A percentile compares a stretch with the other conserved stretches of the same genome.
These are phyloP conservation scores for Ogataea paraovalis DNA, from an alignment of 805 yeast genomes.

Conservation along the genomic window DNA sequence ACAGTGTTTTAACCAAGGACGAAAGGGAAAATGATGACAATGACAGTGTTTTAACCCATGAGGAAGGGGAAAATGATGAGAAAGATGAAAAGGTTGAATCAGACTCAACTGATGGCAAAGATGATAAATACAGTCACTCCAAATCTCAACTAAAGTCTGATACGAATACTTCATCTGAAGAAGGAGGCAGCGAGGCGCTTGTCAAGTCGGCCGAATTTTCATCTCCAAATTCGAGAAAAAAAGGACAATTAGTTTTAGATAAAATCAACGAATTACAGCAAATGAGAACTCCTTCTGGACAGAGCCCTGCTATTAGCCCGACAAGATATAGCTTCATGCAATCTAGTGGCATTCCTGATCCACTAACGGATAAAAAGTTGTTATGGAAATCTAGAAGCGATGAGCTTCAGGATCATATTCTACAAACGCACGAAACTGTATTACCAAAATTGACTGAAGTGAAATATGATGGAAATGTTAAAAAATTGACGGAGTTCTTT, in stretches of 20 bases:
- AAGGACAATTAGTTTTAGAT: slow-evolving; percentile 22
- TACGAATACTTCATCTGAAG: background rate
- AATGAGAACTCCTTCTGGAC: slow-evolving; percentile 7
- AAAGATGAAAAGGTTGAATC: slow-evolving; percentile 9
- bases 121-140: slow-evolving; percentile 4
- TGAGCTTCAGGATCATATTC: slow-evolving; percentile 20
- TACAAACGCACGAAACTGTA: slow-evolving; percentile 13
- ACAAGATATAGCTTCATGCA: background rate
- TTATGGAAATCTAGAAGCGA: slow-evolving; percentile 23
- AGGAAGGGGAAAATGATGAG: slow-evolving; percentile 12
- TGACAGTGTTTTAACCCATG: slow-evolving; percentile 10
- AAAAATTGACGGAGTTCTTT: slow-evolving; percentile 61
- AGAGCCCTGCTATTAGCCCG: slow-evolving; percentile 4
- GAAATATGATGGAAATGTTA: slow-evolving; percentile 43
- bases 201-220: background rate
- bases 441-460: slow-evolving; percentile 13
- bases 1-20: slow-evolving; percentile 9
- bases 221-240: slow-evolving; percentile 13
- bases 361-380: slow-evolving; percentile 10
- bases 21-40: slow-evolving; percentile 9
- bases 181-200: background rate
- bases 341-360: background rate
- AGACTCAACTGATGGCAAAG: slow-evolving; percentile 6
- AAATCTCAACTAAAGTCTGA: background rate
- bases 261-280: slow-evolving; percentile 22